These are phyloP conservation scores for Daldinia caldariorum DNA, from an alignment of 495 filamentous ascomycete genomes.

Conservation along the genomic window DNA sequence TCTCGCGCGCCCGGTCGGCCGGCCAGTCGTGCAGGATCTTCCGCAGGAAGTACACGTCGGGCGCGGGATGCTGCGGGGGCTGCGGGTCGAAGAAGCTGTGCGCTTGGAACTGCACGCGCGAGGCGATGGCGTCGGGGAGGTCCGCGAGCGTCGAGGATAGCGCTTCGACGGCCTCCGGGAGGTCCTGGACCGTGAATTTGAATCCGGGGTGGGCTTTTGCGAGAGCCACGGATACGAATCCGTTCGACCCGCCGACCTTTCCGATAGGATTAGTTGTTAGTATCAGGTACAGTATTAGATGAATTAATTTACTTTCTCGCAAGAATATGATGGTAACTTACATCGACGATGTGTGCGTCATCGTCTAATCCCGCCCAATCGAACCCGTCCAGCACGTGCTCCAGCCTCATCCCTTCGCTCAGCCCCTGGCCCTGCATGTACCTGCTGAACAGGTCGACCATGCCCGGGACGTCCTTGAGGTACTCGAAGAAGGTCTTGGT, in stretches of 20 bases:
- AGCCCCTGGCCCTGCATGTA: conserved; percentile 2
- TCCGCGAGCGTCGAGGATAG: background rate
- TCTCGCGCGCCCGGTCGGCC: background rate
- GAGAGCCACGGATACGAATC: background rate
- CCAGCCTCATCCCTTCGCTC: background rate
- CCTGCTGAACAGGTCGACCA: background rate
- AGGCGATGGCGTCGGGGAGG: background rate
- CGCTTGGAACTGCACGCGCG: background rate
- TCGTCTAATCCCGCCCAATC: background rate
- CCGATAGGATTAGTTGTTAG: background rate
- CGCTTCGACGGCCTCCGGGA: background rate
- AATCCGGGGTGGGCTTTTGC: background rate
- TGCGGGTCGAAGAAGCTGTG: conserved; percentile 1
- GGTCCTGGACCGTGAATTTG: background rate
- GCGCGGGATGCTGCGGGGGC: background rate
- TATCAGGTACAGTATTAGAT: too few species aligned
- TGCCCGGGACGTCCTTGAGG: background rate
- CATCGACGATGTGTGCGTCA: background rate
- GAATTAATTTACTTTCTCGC: background rate
- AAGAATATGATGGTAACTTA: background rate
- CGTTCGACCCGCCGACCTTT: background rate
- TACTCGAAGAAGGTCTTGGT: background rate
- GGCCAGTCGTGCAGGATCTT: conserved; percentile 5
- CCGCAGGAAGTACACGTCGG: background rate
- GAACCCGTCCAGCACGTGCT: background rate